phyloP scores from a whole-genome alignment of 1,284 basidiomycete genomes.

The Taiwanofungus camphoratus region DNA sequence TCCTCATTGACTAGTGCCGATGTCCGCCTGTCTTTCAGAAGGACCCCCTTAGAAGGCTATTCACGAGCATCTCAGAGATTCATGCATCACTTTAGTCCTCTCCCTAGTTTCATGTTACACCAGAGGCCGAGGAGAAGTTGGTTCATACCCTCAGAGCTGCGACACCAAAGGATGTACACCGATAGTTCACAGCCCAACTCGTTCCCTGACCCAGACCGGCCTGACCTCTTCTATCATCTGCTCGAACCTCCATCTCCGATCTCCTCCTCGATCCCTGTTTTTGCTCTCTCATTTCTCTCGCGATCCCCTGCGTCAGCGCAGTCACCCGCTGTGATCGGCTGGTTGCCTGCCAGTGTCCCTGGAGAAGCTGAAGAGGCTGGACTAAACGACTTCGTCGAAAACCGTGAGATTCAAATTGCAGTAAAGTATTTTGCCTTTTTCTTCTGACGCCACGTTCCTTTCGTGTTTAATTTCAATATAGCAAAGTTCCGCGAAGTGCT shows the following conservation, averaged over 20 bases:
- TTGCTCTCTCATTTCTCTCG: constrained; percentile 59
- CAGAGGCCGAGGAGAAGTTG: no score
- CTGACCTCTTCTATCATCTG: constrained; percentile 66
- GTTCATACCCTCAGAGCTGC: no score
- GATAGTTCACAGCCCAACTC: background rate
- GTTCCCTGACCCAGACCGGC: constrained; percentile 46
- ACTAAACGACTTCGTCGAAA: constrained; percentile 64
- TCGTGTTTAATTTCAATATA: constrained; percentile 23
- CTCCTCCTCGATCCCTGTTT: constrained; percentile 41
- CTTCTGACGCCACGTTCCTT: background rate
- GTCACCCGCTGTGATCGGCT: constrained; percentile 59
- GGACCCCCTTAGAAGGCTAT: no score
- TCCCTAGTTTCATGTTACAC: no score
- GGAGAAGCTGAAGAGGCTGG: constrained; percentile 36
- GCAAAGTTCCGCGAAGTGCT: constrained; percentile 54
- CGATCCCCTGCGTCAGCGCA: constrained; percentile 34
- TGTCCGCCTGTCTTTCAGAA: no score
- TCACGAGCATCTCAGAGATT: no score
- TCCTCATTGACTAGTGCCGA: no score
- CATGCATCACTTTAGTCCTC: no score
- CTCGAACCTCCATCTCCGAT: constrained; percentile 45
- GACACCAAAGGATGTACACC: no score
- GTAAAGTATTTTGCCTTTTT: background rate
- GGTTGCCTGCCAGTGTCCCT: constrained; percentile 52
- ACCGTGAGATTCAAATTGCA: constrained; percentile 39